phyloP scores from a whole-genome alignment of 208 protist genomes.

The Willaertia magna region DNA sequence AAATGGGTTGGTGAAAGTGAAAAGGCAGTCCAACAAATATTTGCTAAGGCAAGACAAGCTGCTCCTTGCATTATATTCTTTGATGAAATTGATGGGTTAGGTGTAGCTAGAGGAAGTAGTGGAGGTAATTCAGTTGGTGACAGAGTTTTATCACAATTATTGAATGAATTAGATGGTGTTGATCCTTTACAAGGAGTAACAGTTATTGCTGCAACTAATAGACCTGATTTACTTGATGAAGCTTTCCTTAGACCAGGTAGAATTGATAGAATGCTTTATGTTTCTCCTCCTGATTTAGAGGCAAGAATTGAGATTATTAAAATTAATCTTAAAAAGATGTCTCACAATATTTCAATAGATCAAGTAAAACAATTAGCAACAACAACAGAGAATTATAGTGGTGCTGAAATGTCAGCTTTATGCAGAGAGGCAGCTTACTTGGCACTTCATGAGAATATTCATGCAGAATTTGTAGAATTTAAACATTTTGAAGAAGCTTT shows the following conservation, averaged over 20 bases:
- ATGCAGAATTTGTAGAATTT: slow-evolving; percentile 32
- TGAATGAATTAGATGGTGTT: slow-evolving; percentile 82
- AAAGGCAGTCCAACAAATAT: slow-evolving; percentile 68
- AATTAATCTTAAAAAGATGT: slow-evolving; percentile 56
- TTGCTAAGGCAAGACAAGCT: slow-evolving; percentile 58
- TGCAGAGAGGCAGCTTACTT: slow-evolving; percentile 83
- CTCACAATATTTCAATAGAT: slow-evolving; percentile 36
- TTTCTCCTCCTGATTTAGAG: slow-evolving; percentile 55
- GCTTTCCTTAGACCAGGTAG: slow-evolving; percentile 26
- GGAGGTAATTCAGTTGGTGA: slow-evolving; percentile 43
- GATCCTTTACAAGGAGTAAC: slow-evolving; percentile 36
- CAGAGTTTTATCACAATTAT: slow-evolving; percentile 67
- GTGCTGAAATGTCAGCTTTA: slow-evolving; percentile 83
- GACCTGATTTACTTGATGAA: slow-evolving; percentile 64
- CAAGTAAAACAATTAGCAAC: slow-evolving; percentile 41
- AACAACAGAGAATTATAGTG: slow-evolving; percentile 68
- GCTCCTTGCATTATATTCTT: slow-evolving; percentile 89
- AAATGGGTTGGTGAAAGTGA: slow-evolving; percentile 91
- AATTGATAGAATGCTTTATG: slow-evolving; percentile 79
- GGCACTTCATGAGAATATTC: slow-evolving; percentile 65
- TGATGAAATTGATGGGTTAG: slow-evolving; percentile 71
- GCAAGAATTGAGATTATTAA: slow-evolving; percentile 63
- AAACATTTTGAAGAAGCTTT: slow-evolving; percentile 48
- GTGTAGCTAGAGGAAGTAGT: slow-evolving; percentile 35
- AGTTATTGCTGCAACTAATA: slow-evolving; percentile 83